Evolutionary conservation across 495 filamentous ascomycete genomes (phyloP), one percentile per base, ranked within the genome.

Genomic region (Aspergillus leporis): DNA sequence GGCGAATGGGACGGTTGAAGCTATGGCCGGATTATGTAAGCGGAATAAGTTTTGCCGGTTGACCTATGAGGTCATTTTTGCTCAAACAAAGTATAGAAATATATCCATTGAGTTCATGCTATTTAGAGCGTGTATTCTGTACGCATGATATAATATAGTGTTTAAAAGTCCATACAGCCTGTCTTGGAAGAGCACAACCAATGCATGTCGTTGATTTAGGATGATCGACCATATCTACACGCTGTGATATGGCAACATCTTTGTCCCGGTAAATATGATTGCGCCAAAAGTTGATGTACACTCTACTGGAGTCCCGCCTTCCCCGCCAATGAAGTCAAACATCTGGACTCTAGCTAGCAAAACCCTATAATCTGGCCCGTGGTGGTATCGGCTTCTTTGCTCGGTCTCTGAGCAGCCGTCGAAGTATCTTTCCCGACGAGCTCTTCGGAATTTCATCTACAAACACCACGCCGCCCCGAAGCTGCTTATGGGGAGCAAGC

Each of bases 1-100:
- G 32, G 55, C 46, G 53, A 40, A 19, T 28, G 28, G n/a, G 5
- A n/a, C 38, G 22, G 36, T 6, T 45, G 23, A 25, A 56, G 54
- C 23, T 60, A 52, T 41, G 61, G 23, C 25, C 1, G 16, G 45
- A 23, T 70, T 70, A 70, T 60, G 61, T 70, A 64, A 70, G 60
- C 62, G n/a, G 21, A n/a, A n/a, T 31, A 1, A 36, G 4, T 16
- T 19, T 23, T 25, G 25, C 19, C 41, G 9, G 9, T 19, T 16
- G 22, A 31, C 41, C 13, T 47, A 47, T 56, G 54, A 56, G 54
- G 54, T 56, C 54, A 56, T 45, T 46, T 9, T 1, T 23, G n/a
- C 25, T 28, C 3, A 28, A 6, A 28, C 25, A 28, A 28, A 28
- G 25, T 28, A 28, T 28, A 28, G 25, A 28, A 28, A 28, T 28